These are phyloP conservation scores for Metschnikowia arizonensis DNA, from an alignment of 805 yeast genomes.

Conservation along the genomic window DNA sequence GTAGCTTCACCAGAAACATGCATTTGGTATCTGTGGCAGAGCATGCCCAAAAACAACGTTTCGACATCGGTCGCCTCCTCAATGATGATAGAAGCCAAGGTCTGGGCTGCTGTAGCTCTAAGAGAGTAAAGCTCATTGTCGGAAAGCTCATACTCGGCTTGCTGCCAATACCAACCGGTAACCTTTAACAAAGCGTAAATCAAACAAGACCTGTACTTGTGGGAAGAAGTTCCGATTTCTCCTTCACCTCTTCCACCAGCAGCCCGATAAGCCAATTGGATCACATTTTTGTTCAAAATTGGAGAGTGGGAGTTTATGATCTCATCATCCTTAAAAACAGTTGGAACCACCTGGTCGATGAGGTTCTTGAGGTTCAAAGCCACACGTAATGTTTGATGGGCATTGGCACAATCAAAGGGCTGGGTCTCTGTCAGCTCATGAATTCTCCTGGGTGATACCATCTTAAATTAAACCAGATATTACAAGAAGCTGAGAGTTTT, in stretches of 20 bases:
- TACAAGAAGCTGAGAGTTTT: neutral
- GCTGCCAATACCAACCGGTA: constrained; percentile 70
- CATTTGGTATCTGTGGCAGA: constrained; percentile 71
- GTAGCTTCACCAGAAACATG: constrained; percentile 58
- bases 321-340: constrained; percentile 48
- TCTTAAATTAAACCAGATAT: neutral
- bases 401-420: constrained; percentile 43
- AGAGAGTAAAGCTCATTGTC: constrained; percentile 60
- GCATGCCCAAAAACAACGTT: constrained; percentile 66
- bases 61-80: constrained; percentile 57
- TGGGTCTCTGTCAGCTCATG: neutral
- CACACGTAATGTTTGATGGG: constrained; percentile 65
- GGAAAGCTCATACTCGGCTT: constrained; percentile 56
- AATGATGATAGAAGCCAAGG: constrained; percentile 64
- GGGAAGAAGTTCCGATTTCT: constrained; percentile 47
- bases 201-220: constrained; percentile 62
- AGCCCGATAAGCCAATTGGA: constrained; percentile 61
- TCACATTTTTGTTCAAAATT: constrained; percentile 53
- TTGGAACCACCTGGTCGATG: constrained; percentile 69
- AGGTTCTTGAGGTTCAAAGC: constrained; percentile 69
- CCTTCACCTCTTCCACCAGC: constrained; percentile 78
- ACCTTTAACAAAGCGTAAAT: constrained; percentile 71
- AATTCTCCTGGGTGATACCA: neutral
- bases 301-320: constrained; percentile 56
- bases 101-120: constrained; percentile 68